These are phyloP conservation scores for Fusarium torreyae DNA, from an alignment of 2,329 filamentous ascomycete genomes.

Conservation along the genomic window DNA sequence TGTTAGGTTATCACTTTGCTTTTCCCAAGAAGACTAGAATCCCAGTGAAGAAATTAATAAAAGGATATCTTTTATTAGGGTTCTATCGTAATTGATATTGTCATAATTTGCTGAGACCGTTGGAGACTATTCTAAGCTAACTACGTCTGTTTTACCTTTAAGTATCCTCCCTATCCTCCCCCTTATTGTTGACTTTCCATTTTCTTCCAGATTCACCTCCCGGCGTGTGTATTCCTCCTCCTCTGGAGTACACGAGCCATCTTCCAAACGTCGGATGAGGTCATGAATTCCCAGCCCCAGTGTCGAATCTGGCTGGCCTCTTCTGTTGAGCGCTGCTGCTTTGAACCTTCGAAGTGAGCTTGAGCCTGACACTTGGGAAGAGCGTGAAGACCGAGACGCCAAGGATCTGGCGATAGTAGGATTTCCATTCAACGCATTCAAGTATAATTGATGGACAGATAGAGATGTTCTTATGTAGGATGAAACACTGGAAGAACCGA, in stretches of 20 bases:
- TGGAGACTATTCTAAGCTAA: no score
- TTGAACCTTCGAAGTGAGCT: slow-evolving; percentile 14
- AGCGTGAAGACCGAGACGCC: neutral
- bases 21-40: no score
- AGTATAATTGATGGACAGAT: neutral
- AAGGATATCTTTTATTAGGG: no score
- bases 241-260: neutral
- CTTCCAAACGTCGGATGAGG: neutral
- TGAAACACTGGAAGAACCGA: neutral
- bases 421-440: neutral
- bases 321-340: neutral
- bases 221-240: neutral
- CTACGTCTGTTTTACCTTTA: neutral
- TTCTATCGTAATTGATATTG: no score
- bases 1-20: no score
- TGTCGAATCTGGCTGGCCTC: no score
- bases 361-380: slow-evolving; percentile 1
- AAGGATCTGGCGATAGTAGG: slow-evolving; percentile 4
- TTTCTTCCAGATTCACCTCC: neutral
- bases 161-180: neutral
- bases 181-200: neutral
- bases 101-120: no score
- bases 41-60: no score
- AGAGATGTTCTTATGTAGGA: neutral
- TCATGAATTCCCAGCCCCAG: neutral